A percentile compares a stretch with the other conserved stretches of the same genome.
Conservation (phyloP, 192 early-diverging fungal species). For the Entomortierella lignicola region DNA sequence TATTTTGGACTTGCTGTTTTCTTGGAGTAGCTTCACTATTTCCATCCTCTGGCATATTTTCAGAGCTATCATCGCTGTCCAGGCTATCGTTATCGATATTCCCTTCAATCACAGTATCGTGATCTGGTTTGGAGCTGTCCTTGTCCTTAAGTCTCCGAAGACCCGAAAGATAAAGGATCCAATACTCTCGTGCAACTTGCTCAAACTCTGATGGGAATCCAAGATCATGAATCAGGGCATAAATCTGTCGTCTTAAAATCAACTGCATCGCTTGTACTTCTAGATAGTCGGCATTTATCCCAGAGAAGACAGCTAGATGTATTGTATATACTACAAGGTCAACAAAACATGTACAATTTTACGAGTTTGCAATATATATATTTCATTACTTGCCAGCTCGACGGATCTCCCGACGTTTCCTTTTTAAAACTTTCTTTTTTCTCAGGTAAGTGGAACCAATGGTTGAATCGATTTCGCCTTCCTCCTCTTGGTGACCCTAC, state of each 20-base stretch:
- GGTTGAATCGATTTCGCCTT: slow-evolving; percentile 20
- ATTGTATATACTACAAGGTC: too few species aligned
- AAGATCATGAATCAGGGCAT: slow-evolving; percentile 23
- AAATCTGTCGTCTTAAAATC: slow-evolving; percentile 17
- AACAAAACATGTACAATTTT: too few species aligned
- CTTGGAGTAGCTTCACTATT: neutral
- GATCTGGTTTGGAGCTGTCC: neutral
- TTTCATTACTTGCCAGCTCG: too few species aligned
- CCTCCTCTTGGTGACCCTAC: slow-evolving; percentile 47
- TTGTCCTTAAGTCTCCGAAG: slow-evolving; percentile 7
- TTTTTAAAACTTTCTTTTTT: neutral
- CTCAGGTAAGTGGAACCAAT: slow-evolving; percentile 4
- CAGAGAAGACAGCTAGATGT: slow-evolving; percentile 7
- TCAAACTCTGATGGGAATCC: slow-evolving; percentile 31
- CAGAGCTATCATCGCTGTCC: neutral
- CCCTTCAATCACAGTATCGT: too few species aligned
- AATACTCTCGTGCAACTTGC: slow-evolving; percentile 31
- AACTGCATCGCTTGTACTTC: slow-evolving; percentile 19
- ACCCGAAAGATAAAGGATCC: slow-evolving; percentile 14
- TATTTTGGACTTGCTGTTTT: neutral
- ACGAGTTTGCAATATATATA: too few species aligned
- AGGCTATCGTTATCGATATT: too few species aligned
- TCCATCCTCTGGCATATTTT: neutral
- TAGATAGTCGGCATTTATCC: neutral
- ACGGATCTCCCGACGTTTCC: slow-evolving; percentile 1